A percentile compares a stretch with the other conserved stretches of the same genome.
These are phyloP conservation scores for Dothistroma septosporum DNA, from an alignment of 2,329 filamentous ascomycete species.

Conservation along the genomic window DNA sequence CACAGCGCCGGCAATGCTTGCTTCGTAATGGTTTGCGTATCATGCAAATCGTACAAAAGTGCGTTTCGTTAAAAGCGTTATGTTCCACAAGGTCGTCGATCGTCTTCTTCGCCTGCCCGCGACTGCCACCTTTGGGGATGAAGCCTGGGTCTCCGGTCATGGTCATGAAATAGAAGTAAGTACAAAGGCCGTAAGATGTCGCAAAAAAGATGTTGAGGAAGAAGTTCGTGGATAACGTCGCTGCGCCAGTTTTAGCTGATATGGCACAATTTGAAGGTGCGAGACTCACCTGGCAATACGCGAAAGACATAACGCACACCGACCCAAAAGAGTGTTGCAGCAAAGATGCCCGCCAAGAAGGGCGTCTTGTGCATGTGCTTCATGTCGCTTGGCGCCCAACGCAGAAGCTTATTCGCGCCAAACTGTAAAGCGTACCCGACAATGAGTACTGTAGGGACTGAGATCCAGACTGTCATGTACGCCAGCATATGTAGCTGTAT, in stretches of 20 bases:
- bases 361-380: conserved; percentile 87
- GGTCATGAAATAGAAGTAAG: conserved; percentile 81
- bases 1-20: conserved; percentile 91
- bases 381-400: conserved; percentile 83
- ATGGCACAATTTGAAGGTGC: conserved; percentile 3
- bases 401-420: conserved; percentile 70
- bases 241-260: conserved; percentile 44
- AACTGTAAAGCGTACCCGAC: conserved; percentile 70
- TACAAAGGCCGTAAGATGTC: conserved; percentile 59
- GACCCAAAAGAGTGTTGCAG: conserved; percentile 76
- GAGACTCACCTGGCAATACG: conserved; percentile 63
- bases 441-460: conserved; percentile 66
- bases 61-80: conserved; percentile 89
- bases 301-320: conserved; percentile 70
- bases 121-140: conserved; percentile 83
- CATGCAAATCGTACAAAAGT: conserved; percentile 95
- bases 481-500: conserved; percentile 67
- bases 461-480: conserved; percentile 67
- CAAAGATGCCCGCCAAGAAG: conserved; percentile 90
- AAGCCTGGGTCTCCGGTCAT: conserved; percentile 91
- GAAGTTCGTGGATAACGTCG: conserved; percentile 61
- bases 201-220: conserved; percentile 75
- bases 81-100: conserved; percentile 80
- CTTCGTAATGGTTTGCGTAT: conserved; percentile 85
- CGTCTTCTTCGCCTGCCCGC: conserved; percentile 81